These are phyloP conservation scores for Dryadomyces quercivorus DNA, from an alignment of 2,329 filamentous ascomycete species.

Conservation along the genomic window DNA sequence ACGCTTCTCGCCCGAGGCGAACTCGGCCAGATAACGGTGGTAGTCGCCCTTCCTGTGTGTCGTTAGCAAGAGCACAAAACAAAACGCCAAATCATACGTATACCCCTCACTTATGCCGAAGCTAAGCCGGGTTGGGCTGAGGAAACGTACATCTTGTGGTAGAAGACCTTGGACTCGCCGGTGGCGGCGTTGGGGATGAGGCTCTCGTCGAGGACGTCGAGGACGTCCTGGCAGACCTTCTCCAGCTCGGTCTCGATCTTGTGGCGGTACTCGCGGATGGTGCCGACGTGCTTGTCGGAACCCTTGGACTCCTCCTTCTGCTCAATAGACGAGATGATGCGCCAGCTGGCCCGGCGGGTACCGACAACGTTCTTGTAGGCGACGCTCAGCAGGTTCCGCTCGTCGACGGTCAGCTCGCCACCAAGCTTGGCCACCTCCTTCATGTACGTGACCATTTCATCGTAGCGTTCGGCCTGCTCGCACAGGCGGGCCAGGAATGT, in stretches of 20 bases:
- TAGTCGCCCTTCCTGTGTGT: conserved; percentile 88
- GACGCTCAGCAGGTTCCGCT: conserved; percentile 93
- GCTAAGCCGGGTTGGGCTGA: no score
- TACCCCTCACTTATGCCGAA: no score
- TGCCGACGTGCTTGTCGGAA: conserved; percentile 75
- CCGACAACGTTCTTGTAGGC: conserved; percentile 99
- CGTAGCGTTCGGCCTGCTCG: conserved; percentile 99
- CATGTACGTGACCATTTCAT: conserved; percentile 99
- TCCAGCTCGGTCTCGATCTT: conserved; percentile 96
- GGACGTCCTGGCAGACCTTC: conserved; percentile 96
- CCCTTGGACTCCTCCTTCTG: conserved; percentile 99
- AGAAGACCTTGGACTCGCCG: conserved; percentile 98
- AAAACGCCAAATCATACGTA: not conserved
- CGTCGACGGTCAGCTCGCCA: conserved; percentile 90
- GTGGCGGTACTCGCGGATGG: conserved; percentile 97
- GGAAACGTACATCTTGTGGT: conserved; percentile 81
- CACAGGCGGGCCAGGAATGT: conserved; percentile 99
- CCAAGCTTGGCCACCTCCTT: conserved; percentile 83
- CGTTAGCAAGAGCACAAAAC: not conserved
- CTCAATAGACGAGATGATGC: conserved; percentile 96
- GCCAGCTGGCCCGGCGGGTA: conserved; percentile 92
- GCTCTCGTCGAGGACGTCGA: conserved; percentile 87
- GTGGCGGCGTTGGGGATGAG: conserved; percentile 88
- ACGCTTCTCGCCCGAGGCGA: conserved; percentile 86
- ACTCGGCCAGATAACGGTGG: conserved; percentile 97